Base-by-base conservation (phyloP, 768 basidiomycete genomes). In the Xerocomus brunneocitrinus region DNA sequence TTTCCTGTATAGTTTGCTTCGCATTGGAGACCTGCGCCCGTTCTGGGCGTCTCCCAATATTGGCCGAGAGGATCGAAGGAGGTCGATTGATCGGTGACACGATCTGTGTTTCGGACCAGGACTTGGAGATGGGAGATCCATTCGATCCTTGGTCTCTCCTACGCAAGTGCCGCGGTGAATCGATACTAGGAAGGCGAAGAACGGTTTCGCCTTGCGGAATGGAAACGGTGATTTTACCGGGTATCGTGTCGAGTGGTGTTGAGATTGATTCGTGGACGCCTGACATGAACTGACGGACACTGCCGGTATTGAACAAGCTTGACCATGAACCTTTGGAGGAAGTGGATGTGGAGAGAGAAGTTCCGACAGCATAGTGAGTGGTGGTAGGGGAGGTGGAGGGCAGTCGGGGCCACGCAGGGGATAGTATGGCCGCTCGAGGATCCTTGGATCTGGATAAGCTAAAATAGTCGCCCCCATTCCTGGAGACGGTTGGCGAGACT, bases 271-370 rank as follows among this genome's bases (percentile, higher is more conserved):
- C 83, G 32, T 81, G 79, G 28, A 82, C 73, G 31, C 84, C 81
- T 10, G 75, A 74, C 58, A 90, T 82, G 53, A 91, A 80, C 52
- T 89, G 85, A 27, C 85, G 76, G 69, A 90, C 74, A 40, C 75
- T 79, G 16, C 79, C 80, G 1, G 86, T 72, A 54, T 82, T 85
- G 65, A 89, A 87, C 10, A 91, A 63, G 61, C 83, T 90, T 0
- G 88, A 86, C 90, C 90, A 91, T 0, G 90, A 89, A 8, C 83
- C 87, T 41, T 83, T 77, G 3, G 89, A 89, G 3, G 87, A 83
- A 43, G 71, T 78, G 0, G 84, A 83, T 0, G 81, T 73, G 42
- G 77, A 71, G 38, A 80, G 60, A 0, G 78, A 74, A 0, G 77
- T 68, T 8, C 19, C 61, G 2, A 76, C 64, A 4, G 72, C 67